A percentile compares a stretch with the other conserved stretches of the same genome.
phyloP scores from a whole-genome alignment of 2,329 filamentous ascomycete species.

The Xylariaceae sp. region DNA sequence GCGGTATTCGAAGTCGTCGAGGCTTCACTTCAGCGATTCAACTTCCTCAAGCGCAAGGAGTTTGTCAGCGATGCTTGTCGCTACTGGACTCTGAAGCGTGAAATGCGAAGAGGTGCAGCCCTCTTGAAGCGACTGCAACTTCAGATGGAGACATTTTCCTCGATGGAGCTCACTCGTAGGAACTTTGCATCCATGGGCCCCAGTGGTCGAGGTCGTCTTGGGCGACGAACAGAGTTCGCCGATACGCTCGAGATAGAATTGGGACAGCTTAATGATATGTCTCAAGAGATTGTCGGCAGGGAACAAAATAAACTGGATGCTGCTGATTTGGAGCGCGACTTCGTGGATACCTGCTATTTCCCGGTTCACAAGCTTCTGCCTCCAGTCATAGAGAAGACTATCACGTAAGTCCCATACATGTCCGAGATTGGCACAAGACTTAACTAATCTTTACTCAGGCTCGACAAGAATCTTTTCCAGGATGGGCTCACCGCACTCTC shows the following conservation, averaged over 20 bases:
- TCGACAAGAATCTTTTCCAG: conserved; percentile 61
- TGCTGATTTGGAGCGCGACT: conserved; percentile 68
- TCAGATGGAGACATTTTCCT: conserved; percentile 94
- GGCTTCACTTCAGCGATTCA: conserved; percentile 75
- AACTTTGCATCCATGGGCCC: conserved; percentile 96
- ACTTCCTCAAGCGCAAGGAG: conserved; percentile 78
- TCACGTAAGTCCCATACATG: conserved; percentile 60
- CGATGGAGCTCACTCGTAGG: conserved; percentile 91
- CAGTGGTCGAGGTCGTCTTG: conserved; percentile 70
- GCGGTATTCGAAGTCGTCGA: conserved; percentile 85
- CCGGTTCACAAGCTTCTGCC: conserved; percentile 73
- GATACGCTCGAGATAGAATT: conserved; percentile 72
- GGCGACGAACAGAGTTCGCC: conserved; percentile 84
- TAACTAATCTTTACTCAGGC: conserved; percentile 51
- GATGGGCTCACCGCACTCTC: conserved; percentile 48
- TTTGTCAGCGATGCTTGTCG: conserved; percentile 90
- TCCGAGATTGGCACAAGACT: conserved; percentile 5
- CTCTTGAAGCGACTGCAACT: conserved; percentile 89
- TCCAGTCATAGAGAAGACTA: conserved; percentile 75
- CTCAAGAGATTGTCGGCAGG: conserved; percentile 67
- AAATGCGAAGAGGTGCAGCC: conserved; percentile 85
- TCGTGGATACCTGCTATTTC: conserved; percentile 89
- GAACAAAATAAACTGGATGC: conserved; percentile 76
- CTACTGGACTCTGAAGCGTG: conserved; percentile 96
- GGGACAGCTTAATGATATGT: conserved; percentile 67